Conservation (phyloP, 495 filamentous ascomycete genomes). For the Podospora tetraspora region DNA sequence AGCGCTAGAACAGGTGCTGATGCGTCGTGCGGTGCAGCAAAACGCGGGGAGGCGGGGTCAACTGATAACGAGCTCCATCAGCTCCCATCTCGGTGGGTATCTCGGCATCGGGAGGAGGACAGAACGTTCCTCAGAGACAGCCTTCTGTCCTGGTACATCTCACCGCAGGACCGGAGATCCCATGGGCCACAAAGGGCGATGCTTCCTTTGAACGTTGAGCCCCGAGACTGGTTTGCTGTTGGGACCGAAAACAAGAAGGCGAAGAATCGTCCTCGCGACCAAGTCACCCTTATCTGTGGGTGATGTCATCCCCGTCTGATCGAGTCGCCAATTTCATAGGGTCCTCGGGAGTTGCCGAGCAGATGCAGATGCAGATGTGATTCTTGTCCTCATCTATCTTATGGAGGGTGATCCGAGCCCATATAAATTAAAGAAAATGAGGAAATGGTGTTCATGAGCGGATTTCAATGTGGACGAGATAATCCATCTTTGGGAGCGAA, state of each 20-base stretch:
- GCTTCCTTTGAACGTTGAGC: background rate
- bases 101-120: background rate
- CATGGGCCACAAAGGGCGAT: background rate
- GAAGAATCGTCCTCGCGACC: background rate
- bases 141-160: background rate
- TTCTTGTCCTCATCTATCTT: background rate
- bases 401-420: no score
- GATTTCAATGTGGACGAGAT: background rate
- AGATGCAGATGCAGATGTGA: background rate
- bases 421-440: background rate
- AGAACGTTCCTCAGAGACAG: background rate
- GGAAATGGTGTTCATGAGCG: background rate
- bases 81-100: background rate
- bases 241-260: background rate
- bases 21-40: background rate
- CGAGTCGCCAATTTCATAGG: background rate
- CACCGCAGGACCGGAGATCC: background rate
- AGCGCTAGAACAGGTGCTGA: background rate
- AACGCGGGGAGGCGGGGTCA: background rate
- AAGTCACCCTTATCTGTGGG: background rate
- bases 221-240: background rate
- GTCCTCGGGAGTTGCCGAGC: constrained; percentile 3
- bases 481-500: background rate
- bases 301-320: constrained; percentile 1
- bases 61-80: background rate